Evolutionary conservation across 768 basidiomycete species (phyloP).

Genomic region (Serendipita indica): DNA sequence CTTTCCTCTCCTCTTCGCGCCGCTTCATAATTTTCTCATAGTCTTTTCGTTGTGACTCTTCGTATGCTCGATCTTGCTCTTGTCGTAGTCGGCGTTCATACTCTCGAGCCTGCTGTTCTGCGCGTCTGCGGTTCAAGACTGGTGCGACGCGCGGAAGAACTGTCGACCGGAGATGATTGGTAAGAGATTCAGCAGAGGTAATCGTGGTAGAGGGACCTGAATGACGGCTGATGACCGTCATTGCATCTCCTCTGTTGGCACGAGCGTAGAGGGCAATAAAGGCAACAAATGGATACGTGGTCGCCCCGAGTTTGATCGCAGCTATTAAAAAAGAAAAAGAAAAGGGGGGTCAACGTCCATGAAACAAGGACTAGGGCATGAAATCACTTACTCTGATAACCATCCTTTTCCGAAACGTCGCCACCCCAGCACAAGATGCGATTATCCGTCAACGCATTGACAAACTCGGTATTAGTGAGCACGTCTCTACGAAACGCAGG

Average conservation of each 20-base stretch:
- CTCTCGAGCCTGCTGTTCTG: slow-evolving; percentile 24
- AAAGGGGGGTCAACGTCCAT: no score
- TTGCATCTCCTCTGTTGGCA: slow-evolving; percentile 28
- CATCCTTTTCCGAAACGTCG: slow-evolving; percentile 68
- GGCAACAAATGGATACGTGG: slow-evolving; percentile 85
- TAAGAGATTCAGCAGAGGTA: slow-evolving; percentile 49
- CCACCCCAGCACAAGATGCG: slow-evolving; percentile 83
- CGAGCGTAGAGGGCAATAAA: slow-evolving; percentile 77
- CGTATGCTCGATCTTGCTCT: slow-evolving; percentile 60
- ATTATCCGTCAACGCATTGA: slow-evolving; percentile 55
- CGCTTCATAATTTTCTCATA: slow-evolving; percentile 46
- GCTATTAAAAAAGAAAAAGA: slow-evolving; percentile 22
- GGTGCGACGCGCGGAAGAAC: slow-evolving; percentile 71
- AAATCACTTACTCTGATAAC: slow-evolving; percentile 49
- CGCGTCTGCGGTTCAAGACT: slow-evolving; percentile 49
- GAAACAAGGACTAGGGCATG: background rate
- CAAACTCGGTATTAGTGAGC: slow-evolving; percentile 55
- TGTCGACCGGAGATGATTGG: slow-evolving; percentile 49
- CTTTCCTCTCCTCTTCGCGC: slow-evolving; percentile 31
- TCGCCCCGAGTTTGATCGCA: slow-evolving; percentile 64
- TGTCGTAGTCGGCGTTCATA: slow-evolving; percentile 26
- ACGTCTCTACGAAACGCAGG: slow-evolving; percentile 69
- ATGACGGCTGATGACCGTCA: slow-evolving; percentile 79
- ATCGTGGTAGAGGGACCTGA: slow-evolving; percentile 43
- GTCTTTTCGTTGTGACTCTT: slow-evolving; percentile 48